phyloP scores from a whole-genome alignment of 2,329 filamentous ascomycete genomes.

The Clarireedia paspali region DNA sequence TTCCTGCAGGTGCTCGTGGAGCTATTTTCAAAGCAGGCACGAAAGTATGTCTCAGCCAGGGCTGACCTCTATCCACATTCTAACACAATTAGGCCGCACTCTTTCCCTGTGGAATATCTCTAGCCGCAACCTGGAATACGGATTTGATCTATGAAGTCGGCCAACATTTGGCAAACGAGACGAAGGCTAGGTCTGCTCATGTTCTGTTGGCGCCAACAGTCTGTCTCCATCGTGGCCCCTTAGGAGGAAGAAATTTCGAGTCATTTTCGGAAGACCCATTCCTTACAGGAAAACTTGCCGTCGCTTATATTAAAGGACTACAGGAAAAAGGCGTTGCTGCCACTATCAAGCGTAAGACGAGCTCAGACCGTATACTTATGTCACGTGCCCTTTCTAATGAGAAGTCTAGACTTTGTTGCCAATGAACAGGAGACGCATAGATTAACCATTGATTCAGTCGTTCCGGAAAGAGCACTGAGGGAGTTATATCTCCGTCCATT shows the following conservation, averaged over 20 bases:
- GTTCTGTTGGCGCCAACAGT: constrained; percentile 71
- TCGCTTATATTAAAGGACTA: constrained; percentile 63
- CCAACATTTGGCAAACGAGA: constrained; percentile 62
- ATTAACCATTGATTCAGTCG: constrained; percentile 54
- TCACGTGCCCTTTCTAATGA: constrained; percentile 10
- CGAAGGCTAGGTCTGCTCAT: constrained; percentile 64
- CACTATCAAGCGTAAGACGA: constrained; percentile 62
- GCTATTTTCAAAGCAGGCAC: constrained; percentile 62
- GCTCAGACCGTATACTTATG: not conserved
- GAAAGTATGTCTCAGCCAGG: constrained; percentile 35
- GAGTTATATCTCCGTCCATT: constrained; percentile 71
- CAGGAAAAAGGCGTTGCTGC: constrained; percentile 69
- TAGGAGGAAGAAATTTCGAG: constrained; percentile 82
- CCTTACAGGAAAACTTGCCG: constrained; percentile 65
- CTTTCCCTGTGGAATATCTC: constrained; percentile 70
- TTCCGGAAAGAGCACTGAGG: constrained; percentile 57
- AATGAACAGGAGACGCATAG: constrained; percentile 67
- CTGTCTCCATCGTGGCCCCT: constrained; percentile 73
- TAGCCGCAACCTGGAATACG: constrained; percentile 74
- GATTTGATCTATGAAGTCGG: constrained; percentile 63
- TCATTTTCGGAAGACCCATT: constrained; percentile 79
- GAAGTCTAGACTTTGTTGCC: constrained; percentile 50
- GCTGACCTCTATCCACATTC: not conserved
- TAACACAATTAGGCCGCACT: constrained; percentile 52
- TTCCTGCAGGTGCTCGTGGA: constrained; percentile 42